A percentile compares a stretch with the other conserved stretches of the same genome.
Conservation (phyloP, 768 basidiomycete species). For the Boletus sp. region DNA sequence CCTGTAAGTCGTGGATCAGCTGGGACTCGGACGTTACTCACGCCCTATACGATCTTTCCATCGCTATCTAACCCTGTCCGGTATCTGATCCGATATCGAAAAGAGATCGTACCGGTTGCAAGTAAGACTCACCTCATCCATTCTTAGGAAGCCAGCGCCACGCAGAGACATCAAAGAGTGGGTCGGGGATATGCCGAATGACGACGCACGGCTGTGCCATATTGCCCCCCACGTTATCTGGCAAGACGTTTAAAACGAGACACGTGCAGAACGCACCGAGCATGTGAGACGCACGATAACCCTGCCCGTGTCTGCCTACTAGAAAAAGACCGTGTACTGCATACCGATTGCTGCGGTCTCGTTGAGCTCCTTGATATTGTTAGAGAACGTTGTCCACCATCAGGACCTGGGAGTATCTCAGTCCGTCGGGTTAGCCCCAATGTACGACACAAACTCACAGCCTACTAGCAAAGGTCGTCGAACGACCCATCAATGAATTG, state of each 20-base stretch:
- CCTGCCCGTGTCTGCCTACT: constrained; percentile 67
- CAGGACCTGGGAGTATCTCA: constrained; percentile 20
- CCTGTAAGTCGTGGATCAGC: constrained; percentile 47
- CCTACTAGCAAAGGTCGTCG: too few relatives aligned
- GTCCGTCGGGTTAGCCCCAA: too few relatives aligned
- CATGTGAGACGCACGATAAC: constrained; percentile 17
- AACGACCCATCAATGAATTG: too few relatives aligned
- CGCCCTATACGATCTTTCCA: constrained; percentile 63
- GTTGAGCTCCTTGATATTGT: constrained; percentile 36
- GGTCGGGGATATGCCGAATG: neutral
- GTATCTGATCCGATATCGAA: constrained; percentile 34
- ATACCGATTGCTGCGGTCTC: neutral
- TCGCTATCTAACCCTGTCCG: constrained; percentile 60
- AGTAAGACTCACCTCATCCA: constrained; percentile 54
- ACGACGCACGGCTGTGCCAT: constrained; percentile 40
- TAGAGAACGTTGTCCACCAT: constrained; percentile 46
- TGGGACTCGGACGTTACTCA: constrained; percentile 30
- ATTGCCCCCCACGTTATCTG: constrained; percentile 68
- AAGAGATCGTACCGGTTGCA: neutral
- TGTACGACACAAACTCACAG: too few relatives aligned
- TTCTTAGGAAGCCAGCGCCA: constrained; percentile 23
- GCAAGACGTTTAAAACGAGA: neutral
- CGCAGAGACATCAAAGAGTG: neutral
- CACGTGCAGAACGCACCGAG: neutral
- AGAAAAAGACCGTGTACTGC: constrained; percentile 49